These are phyloP conservation scores for Xylaria sp. DNA, from an alignment of 2,329 filamentous ascomycete genomes.

Conservation along the genomic window DNA sequence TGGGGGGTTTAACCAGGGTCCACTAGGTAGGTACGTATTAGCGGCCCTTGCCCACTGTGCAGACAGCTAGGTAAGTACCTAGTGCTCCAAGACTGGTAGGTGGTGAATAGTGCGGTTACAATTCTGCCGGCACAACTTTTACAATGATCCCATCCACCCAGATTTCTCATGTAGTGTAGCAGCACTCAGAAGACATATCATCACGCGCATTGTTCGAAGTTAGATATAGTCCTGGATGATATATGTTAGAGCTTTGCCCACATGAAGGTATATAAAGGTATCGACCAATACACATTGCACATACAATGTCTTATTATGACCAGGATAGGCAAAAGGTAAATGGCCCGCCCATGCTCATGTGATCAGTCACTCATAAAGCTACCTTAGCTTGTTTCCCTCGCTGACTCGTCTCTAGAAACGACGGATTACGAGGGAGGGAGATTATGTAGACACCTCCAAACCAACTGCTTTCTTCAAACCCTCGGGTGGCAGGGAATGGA, in stretches of 20 bases:
- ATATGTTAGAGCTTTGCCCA: not conserved
- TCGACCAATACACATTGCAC: not conserved
- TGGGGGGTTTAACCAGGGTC: no score
- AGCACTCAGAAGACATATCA: not conserved
- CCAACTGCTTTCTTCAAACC: slow-evolving; percentile 76
- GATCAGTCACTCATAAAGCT: slow-evolving; percentile 2
- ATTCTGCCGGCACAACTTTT: slow-evolving; percentile 43
- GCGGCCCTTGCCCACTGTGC: no score
- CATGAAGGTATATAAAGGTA: no score
- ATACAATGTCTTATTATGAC: slow-evolving; percentile 44
- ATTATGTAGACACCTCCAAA: slow-evolving; percentile 67
- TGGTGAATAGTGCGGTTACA: slow-evolving; percentile 43
- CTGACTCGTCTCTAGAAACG: slow-evolving; percentile 57
- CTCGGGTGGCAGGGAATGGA: slow-evolving; percentile 72
- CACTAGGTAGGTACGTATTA: not conserved
- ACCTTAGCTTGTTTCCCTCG: not conserved
- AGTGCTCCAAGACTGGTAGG: slow-evolving; percentile 23
- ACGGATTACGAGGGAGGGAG: slow-evolving; percentile 57
- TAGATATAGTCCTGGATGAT: no score
- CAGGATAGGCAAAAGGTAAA: slow-evolving; percentile 47
- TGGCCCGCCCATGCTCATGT: not conserved
- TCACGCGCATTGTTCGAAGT: not conserved
- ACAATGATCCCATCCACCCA: slow-evolving; percentile 12
- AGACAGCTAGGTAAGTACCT: not conserved
- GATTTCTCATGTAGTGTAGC: slow-evolving; percentile 22